A percentile compares a stretch with the other conserved stretches of the same genome.
These are phyloP conservation scores for Cladophialophora carrionii DNA, from an alignment of 2,329 filamentous ascomycete genomes.

Conservation along the genomic window DNA sequence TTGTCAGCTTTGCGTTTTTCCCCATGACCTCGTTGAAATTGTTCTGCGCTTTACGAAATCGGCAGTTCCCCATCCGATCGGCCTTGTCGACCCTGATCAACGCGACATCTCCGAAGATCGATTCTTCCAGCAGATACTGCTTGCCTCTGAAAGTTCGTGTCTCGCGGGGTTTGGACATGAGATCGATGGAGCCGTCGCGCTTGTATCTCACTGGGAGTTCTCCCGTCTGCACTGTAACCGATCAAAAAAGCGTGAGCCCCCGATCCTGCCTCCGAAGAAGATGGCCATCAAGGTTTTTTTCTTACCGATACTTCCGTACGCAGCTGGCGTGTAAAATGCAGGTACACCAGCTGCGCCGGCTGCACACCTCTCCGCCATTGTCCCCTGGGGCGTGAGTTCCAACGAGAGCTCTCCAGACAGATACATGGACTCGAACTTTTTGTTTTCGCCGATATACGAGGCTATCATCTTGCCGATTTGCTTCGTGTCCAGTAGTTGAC, in stretches of 20 bases:
- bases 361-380: not conserved
- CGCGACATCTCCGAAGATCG: conserved; percentile 11
- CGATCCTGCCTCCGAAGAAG: not conserved
- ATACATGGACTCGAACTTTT: conserved; percentile 1
- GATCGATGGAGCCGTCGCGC: not conserved
- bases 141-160: conserved; percentile 12
- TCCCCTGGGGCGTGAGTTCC: not conserved
- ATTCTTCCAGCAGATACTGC: conserved; percentile 10
- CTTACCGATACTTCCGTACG: not conserved
- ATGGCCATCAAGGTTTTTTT: not conserved
- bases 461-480: not conserved
- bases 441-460: not conserved
- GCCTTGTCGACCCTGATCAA: conserved; percentile 12
- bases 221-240: not conserved
- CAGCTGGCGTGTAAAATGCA: not conserved
- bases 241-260: not conserved
- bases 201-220: not conserved
- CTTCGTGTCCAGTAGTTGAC: not conserved
- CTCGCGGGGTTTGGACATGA: conserved; percentile 13
- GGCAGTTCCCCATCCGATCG: conserved; percentile 6
- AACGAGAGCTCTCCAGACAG: not conserved
- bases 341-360: not conserved
- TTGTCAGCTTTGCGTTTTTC: conserved; percentile 3
- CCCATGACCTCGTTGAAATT: conserved; percentile 15
- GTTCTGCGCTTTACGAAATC: conserved; percentile 13